Conservation (phyloP, 2,329 filamentous ascomycete genomes). For the Hymenoscyphus albidus region DNA sequence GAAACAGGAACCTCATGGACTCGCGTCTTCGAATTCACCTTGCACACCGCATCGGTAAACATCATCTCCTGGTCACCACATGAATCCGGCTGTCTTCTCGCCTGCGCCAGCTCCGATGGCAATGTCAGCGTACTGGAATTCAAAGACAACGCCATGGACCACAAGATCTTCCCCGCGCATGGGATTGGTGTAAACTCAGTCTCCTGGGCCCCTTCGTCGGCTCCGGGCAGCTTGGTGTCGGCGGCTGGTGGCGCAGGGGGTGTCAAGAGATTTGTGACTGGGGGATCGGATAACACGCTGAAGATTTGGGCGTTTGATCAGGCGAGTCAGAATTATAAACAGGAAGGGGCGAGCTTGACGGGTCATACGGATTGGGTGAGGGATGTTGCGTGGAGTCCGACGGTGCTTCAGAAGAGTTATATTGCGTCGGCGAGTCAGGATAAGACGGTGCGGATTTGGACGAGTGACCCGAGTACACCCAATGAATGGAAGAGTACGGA, state of each 20-base stretch:
- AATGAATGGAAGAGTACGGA: constrained; percentile 82
- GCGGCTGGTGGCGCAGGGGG: constrained; percentile 59
- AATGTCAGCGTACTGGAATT: constrained; percentile 94
- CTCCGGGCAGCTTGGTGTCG: constrained; percentile 80
- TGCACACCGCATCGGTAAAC: constrained; percentile 95
- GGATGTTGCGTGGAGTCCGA: constrained; percentile 95
- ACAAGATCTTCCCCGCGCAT: constrained; percentile 86
- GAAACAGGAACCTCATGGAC: constrained; percentile 75
- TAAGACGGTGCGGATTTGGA: constrained; percentile 98
- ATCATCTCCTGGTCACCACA: constrained; percentile 97
- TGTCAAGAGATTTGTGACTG: constrained; percentile 85
- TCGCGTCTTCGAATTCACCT: constrained; percentile 85
- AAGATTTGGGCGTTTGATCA: constrained; percentile 87
- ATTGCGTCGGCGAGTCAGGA: constrained; percentile 95
- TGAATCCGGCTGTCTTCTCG: constrained; percentile 89
- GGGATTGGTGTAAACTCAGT: constrained; percentile 94
- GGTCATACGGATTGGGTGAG: constrained; percentile 97
- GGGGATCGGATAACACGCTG: constrained; percentile 87
- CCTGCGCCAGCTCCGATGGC: constrained; percentile 90
- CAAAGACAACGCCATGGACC: constrained; percentile 90
- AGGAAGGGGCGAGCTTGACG: constrained; percentile 60
- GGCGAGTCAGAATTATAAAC: constrained; percentile 57
- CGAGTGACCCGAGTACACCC: constrained; percentile 62
- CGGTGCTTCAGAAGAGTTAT: constrained; percentile 91
- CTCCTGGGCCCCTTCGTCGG: constrained; percentile 85